phyloP scores from a whole-genome alignment of 1,284 basidiomycete species.

The Cryptococcus jaspeensis region DNA sequence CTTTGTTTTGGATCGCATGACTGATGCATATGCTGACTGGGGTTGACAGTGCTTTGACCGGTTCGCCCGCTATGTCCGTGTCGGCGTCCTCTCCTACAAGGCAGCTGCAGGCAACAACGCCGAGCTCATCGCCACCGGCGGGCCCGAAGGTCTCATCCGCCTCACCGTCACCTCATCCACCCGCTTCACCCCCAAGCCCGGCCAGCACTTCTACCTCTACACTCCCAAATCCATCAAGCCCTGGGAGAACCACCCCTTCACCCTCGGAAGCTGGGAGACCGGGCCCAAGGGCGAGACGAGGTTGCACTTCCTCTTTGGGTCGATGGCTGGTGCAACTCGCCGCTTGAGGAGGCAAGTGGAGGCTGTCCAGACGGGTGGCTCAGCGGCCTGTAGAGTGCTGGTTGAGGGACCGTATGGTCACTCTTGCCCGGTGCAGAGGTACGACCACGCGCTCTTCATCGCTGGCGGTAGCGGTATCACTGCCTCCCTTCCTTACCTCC shows the following conservation, averaged over 20 bases:
- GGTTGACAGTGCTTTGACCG: conserved; percentile 28
- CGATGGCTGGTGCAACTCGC: conserved; percentile 26
- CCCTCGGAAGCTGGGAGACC: conserved; percentile 23
- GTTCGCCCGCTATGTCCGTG: conserved; percentile 23
- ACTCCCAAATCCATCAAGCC: conserved; percentile 22
- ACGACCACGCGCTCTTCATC: conserved; percentile 26
- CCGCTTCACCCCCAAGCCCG: conserved; percentile 21
- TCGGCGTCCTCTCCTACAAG: conserved; percentile 24
- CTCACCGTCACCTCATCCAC: conserved; percentile 24
- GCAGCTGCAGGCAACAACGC: conserved; percentile 16
- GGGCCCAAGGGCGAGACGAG: conserved; percentile 1
- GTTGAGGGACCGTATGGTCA: conserved; percentile 42
- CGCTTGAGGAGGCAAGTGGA: conserved; percentile 8
- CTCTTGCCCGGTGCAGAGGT: conserved; percentile 19
- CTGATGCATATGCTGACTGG: too few relatives aligned
- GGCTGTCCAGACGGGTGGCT: not conserved
- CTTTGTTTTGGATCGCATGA: too few relatives aligned
- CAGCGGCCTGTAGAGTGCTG: conserved; percentile 13
- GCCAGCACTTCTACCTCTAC: conserved; percentile 36
- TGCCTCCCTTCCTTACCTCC: conserved; percentile 30
- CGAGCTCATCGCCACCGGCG: conserved; percentile 13
- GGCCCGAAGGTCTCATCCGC: conserved; percentile 25
- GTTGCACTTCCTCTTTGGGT: conserved; percentile 29
- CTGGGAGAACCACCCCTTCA: conserved; percentile 41
- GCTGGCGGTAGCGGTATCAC: conserved; percentile 39